Conservation (phyloP, 1,139 yeast genomes). For the Pichia sorboxylosa region DNA sequence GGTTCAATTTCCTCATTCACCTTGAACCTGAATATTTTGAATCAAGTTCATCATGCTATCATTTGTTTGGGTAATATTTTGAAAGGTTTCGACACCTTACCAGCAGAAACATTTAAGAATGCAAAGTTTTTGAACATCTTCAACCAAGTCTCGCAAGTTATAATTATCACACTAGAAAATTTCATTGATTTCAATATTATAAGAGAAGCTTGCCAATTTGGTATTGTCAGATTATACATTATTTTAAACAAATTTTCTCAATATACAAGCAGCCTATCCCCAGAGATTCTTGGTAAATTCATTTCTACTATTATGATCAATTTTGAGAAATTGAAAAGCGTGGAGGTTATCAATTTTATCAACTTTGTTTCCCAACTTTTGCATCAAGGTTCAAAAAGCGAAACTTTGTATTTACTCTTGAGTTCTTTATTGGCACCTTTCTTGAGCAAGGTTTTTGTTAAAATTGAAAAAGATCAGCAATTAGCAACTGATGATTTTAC, state of each 20-base stretch:
- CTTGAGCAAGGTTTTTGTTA: conserved; percentile 49
- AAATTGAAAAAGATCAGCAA: conserved; percentile 30
- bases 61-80: conserved; percentile 87
- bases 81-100: conserved; percentile 55
- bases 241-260: conserved; percentile 30
- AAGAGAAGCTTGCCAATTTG: conserved; percentile 77
- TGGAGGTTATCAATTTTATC: conserved; percentile 70
- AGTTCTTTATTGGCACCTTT: conserved; percentile 67
- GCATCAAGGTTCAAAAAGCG: conserved; percentile 48
- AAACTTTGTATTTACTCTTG: conserved; percentile 60
- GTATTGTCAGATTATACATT: conserved; percentile 79
- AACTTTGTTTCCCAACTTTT: conserved; percentile 82
- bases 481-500: conserved; percentile 33
- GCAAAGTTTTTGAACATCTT: conserved; percentile 17
- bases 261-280: conserved; percentile 26
- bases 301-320: conserved; percentile 63
- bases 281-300: conserved; percentile 56
- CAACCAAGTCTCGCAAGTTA: conserved; percentile 51
- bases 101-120: conserved; percentile 16
- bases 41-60: conserved; percentile 77
- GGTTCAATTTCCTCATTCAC: conserved; percentile 24
- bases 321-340: conserved; percentile 41
- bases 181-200: conserved; percentile 56
- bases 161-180: conserved; percentile 70
- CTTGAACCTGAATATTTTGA: conserved; percentile 34